Conservation (phyloP, 768 basidiomycete species). For the Calocera cornea region DNA sequence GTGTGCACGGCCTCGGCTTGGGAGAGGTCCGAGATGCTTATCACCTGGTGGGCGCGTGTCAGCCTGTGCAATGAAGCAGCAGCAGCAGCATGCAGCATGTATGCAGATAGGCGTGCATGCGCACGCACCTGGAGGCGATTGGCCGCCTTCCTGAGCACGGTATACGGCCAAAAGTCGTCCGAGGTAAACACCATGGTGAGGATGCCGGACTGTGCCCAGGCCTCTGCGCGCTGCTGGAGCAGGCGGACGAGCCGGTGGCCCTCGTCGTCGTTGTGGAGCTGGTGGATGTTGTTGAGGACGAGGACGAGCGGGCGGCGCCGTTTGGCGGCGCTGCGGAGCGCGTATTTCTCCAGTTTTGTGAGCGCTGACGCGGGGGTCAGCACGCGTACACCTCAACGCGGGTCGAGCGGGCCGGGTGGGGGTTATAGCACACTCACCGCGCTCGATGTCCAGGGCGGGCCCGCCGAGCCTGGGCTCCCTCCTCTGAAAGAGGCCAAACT, state of each 20-base stretch:
- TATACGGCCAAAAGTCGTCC: constrained; percentile 79
- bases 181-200: constrained; percentile 67
- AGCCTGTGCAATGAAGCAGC: no score
- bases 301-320: constrained; percentile 60
- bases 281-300: constrained; percentile 67
- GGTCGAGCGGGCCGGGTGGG: no score
- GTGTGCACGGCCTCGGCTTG: constrained; percentile 45
- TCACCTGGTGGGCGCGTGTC: constrained; percentile 33
- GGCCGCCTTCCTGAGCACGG: constrained; percentile 51
- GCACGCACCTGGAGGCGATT: constrained; percentile 55
- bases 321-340: constrained; percentile 43
- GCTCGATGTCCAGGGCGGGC: constrained; percentile 65
- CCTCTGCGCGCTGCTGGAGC: constrained; percentile 72
- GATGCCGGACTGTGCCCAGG: constrained; percentile 71
- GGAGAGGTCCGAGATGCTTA: constrained; percentile 60
- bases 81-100: no score
- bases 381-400: no score
- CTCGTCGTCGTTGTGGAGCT: constrained; percentile 61
- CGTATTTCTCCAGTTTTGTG: constrained; percentile 78
- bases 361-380: constrained; percentile 43
- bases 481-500: constrained; percentile 59
- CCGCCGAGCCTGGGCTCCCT: constrained; percentile 59
- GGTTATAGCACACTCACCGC: no score
- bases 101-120: no score
- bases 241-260: constrained; percentile 71